Base-by-base conservation (phyloP, 495 filamentous ascomycete species). In the Rostrohypoxylon terebratum region DNA sequence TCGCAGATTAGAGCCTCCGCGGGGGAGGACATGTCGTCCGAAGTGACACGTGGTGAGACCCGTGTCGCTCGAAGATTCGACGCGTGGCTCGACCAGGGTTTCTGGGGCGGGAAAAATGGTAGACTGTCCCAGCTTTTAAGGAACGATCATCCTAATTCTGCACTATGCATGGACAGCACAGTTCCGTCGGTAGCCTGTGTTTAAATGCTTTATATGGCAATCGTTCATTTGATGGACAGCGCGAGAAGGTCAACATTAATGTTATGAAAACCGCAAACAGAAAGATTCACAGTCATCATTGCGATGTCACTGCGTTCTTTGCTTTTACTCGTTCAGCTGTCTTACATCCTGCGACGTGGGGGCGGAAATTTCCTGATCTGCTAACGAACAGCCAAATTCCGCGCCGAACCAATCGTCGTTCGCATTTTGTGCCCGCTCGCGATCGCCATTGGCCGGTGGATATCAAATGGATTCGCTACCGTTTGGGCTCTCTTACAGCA, bases 261-360 rank as follows among this genome's bases (percentile, higher is more conserved):
- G 31, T 55, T 55, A 31, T 34, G 51, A 23, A 34, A 6, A 21
- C 31, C 4, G n/a, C 28, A 55, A 55, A 34, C 8, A 55, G 23
- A 16, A 16, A 25, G 51, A 36, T 55, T 55, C 28, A 1, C 31
- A 18, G 28, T 36, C 51, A 36, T 45, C 53, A 44, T 18, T 44
- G 23, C 54, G 55, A 60, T 68, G 55, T 44, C 20, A 47, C 13
- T 28, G 28, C 28, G 28, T 28, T 28, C n/a, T n/a, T 28, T 28
- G 38, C 4, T 4, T 20, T 44, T 60, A 1, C 34, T 44, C 33
- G 36, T 48, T 68, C 45, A 60, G 66, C 16, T 38, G 44, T 60
- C 68, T 45, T 34, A 21, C 50, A 61, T 23, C 42, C 28, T 71
- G 63, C 42, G 50, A 66, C 69, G 51, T 72, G 69, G 69, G 69